phyloP scores from a whole-genome alignment of 1,139 yeast species.

The Keqinozyma sinolaborantium region DNA sequence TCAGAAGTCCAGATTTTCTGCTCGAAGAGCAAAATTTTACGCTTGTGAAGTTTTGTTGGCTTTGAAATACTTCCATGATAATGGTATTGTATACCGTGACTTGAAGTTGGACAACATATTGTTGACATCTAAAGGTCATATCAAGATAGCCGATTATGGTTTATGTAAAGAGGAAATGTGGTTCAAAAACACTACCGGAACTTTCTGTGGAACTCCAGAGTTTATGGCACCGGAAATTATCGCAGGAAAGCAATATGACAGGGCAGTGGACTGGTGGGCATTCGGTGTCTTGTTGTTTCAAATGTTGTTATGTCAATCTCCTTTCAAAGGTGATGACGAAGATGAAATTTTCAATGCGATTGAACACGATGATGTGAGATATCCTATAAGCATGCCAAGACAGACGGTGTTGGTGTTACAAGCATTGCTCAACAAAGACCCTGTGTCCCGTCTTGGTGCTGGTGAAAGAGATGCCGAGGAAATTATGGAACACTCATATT shows the following conservation, averaged over 20 bases:
- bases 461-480: slow-evolving; percentile 88
- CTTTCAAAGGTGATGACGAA: slow-evolving; percentile 97
- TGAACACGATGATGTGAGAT: slow-evolving; percentile 93
- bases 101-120: slow-evolving; percentile 91
- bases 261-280: slow-evolving; percentile 99
- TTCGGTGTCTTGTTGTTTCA: slow-evolving; percentile 94
- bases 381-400: slow-evolving; percentile 96
- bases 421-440: slow-evolving; percentile 86
- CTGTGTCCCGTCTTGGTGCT: slow-evolving; percentile 76
- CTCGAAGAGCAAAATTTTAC: slow-evolving; percentile 90
- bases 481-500: slow-evolving; percentile 93
- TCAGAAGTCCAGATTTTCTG: slow-evolving; percentile 85
- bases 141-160: slow-evolving; percentile 95
- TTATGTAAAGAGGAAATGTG: slow-evolving; percentile 96
- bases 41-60: slow-evolving; percentile 95
- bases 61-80: slow-evolving; percentile 88
- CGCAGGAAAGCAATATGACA: slow-evolving; percentile 85
- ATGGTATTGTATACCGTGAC: slow-evolving; percentile 95
- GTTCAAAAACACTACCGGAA: slow-evolving; percentile 84
- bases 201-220: slow-evolving; percentile 99
- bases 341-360: slow-evolving; percentile 98
- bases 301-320: slow-evolving; percentile 94
- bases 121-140: slow-evolving; percentile 88
- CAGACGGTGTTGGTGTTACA: slow-evolving; percentile 94
- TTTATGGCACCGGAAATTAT: slow-evolving; percentile 98